phyloP scores from a whole-genome alignment of 2,329 filamentous ascomycete species.

The Fusarium lyarnte region DNA sequence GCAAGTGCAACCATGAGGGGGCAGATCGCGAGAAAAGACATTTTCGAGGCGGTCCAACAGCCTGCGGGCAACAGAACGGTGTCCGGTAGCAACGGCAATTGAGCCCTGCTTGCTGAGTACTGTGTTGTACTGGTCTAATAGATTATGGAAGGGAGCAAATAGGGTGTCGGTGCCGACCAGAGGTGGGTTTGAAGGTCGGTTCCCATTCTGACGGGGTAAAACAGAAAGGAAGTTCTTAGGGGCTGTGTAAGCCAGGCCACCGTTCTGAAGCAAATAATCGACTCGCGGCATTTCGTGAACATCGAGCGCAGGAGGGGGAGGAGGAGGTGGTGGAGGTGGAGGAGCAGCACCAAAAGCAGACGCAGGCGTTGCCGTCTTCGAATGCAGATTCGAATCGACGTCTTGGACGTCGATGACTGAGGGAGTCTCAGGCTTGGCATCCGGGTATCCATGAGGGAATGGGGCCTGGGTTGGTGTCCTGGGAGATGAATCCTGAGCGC shows the following conservation, averaged over 20 bases:
- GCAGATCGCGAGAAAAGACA: constrained; percentile 93
- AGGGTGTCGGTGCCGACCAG: constrained; percentile 75
- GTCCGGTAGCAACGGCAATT: constrained; percentile 92
- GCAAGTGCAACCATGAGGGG: constrained; percentile 84
- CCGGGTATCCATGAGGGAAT: constrained; percentile 58
- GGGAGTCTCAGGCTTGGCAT: constrained; percentile 50
- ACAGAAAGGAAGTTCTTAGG: constrained; percentile 78
- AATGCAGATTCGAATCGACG: constrained; percentile 42
- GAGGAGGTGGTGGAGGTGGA: constrained; percentile 64
- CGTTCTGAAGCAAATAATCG: constrained; percentile 91
- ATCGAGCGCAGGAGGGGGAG: constrained; percentile 80
- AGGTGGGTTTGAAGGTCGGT: constrained; percentile 69
- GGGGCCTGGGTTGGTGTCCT: constrained; percentile 67
- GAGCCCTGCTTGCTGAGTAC: constrained; percentile 88
- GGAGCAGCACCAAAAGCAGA: constrained; percentile 50
- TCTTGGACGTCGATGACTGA: constrained; percentile 53
- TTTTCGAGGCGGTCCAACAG: constrained; percentile 91
- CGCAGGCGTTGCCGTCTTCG: constrained; percentile 53
- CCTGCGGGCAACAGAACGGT: constrained; percentile 90
- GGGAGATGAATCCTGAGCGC: constrained; percentile 65
- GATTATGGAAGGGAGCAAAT: constrained; percentile 83
- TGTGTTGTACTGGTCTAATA: constrained; percentile 85
- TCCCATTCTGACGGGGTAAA: constrained; percentile 65
- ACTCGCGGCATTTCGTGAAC: constrained; percentile 80
- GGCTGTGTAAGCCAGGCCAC: constrained; percentile 77